phyloP scores from a whole-genome alignment of 306 rosid genomes.

The Betula pendula region DNA sequence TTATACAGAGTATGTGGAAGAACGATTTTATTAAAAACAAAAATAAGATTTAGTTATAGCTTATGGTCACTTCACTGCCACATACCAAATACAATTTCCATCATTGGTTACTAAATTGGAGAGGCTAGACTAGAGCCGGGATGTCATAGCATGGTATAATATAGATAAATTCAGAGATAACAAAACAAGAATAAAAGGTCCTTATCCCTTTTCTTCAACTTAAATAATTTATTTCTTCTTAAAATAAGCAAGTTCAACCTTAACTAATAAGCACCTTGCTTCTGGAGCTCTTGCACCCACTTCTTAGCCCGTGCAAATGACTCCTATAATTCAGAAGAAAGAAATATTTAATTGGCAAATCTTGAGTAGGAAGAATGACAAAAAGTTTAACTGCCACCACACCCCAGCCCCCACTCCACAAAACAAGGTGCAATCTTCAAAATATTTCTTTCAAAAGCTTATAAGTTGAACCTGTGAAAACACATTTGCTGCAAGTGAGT shows the following conservation, averaged over 20 bases:
- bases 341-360: slow-evolving; percentile 1
- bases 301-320: slow-evolving; percentile 60
- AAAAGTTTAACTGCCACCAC: neutral
- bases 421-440: neutral
- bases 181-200: neutral
- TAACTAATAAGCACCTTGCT: slow-evolving; percentile 52
- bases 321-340: slow-evolving; percentile 35
- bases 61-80: neutral
- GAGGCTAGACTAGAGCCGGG: neutral
- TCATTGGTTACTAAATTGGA: neutral
- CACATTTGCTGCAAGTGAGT: neutral
- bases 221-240: neutral
- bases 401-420: neutral
- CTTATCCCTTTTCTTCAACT: neutral
- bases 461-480: neutral
- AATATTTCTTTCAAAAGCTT: slow-evolving; percentile 2
- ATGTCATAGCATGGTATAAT: neutral
- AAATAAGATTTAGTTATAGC: neutral
- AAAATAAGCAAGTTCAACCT: slow-evolving; percentile 10
- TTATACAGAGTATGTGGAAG: neutral
- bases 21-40: neutral
- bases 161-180: neutral
- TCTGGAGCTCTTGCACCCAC: slow-evolving; percentile 72
- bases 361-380: slow-evolving; percentile 2
- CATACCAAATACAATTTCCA: neutral